Conservation (phyloP, 306 rosid species). For the Rosa lucieae region DNA sequence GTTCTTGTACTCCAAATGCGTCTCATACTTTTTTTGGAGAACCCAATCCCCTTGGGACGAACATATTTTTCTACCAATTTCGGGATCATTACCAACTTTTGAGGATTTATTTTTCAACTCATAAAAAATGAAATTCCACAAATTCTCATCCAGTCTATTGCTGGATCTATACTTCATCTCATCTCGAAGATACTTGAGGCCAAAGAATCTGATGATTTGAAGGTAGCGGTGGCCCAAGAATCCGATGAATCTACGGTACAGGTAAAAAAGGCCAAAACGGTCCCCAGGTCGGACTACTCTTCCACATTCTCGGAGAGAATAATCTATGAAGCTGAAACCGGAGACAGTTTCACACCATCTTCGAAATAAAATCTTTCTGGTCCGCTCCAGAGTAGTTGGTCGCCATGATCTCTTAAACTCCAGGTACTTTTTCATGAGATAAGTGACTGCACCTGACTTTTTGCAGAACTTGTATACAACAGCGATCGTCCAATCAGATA, state of each 20-base stretch:
- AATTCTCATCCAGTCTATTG: background rate
- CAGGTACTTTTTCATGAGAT: background rate
- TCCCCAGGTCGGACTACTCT: too few species aligned
- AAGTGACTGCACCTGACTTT: background rate
- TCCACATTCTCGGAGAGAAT: conserved; percentile 21
- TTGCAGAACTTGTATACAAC: background rate
- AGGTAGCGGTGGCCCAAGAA: background rate
- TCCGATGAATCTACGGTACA: too few species aligned
- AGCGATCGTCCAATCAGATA: conserved; percentile 40
- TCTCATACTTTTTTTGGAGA: background rate
- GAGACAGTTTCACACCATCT: conserved; percentile 48
- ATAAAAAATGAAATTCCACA: conserved; percentile 25
- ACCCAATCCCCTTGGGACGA: conserved; percentile 27
- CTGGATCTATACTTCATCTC: conserved; percentile 18
- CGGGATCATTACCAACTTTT: background rate
- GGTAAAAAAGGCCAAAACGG: too few species aligned
- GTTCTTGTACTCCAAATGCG: accelerated
- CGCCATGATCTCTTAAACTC: background rate
- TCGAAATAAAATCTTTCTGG: conserved; percentile 10
- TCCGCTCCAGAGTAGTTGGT: background rate
- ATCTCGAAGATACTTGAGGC: conserved; percentile 26
- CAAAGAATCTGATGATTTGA: background rate
- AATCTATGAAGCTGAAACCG: conserved; percentile 26
- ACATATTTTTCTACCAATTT: conserved; percentile 5
- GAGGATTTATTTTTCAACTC: conserved; percentile 20